Base-by-base conservation (phyloP, 305 asterid genomes). In the Rubia tinctorum region DNA sequence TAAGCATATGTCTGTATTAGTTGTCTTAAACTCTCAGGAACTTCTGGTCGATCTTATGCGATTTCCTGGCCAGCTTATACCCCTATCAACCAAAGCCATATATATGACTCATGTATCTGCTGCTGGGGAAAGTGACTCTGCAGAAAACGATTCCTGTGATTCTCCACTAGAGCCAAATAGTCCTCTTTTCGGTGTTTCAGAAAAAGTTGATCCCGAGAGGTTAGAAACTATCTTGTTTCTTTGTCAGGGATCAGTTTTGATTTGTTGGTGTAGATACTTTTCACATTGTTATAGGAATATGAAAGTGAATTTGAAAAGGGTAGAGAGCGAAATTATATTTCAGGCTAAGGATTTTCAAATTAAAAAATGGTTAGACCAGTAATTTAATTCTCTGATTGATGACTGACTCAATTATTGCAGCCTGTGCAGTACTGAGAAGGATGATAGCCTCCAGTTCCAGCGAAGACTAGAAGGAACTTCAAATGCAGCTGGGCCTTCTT, bases 141-240 rank as follows among this genome's bases (percentile, higher is more conserved):
- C 99, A 75, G 99, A 95, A 86, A 95, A 95, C 88, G 99, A 95
- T 84, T 92, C 99, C 70, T 95, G 98, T 69, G 99, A 95, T 89
- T 95, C 99, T 45, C 98, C 99, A 25, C 79, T 95, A 84, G 99
- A 92, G 84, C 99, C 99, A 49, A 93, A 95, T 79, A 95, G 99
- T 82, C 99, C 99, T 62, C 92, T 93, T 25, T 93, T 80, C 75
- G 99, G 96, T 79, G 85, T 86, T 79, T 78, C 98, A 7, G 99
- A 95, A 75, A 82, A 88, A 83, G 88, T 75, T 72, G 97, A 93
- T 82, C 77, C 87, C 51, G 98, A 86, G 82, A 83, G 97, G 99
- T 94, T 65, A 78, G 84, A 70, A 80, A 39, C 40, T 58, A n/a
- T 44, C 15, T 18, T 20, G 37, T 30, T 18, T 66, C 43, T 30